phyloP scores from a whole-genome alignment of 352 stramenopile species.

The Globisporangium perplexum region DNA sequence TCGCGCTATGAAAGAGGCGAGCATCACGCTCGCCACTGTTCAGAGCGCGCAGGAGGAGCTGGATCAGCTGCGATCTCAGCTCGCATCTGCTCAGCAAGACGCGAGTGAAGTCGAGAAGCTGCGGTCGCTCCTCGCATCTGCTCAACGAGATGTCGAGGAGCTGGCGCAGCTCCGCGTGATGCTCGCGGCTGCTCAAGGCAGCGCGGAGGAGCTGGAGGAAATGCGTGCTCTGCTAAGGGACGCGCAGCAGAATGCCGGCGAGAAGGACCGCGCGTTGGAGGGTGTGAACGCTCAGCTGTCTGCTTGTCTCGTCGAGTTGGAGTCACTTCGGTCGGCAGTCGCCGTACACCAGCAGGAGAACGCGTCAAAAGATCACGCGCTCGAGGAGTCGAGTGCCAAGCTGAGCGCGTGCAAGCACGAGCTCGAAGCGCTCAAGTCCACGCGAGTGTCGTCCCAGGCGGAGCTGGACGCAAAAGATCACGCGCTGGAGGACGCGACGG shows the following conservation, averaged over 20 bases:
- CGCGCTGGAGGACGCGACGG: slow-evolving; percentile 1
- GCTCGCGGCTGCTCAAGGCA: background rate
- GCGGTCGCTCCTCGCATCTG: background rate
- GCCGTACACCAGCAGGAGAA: background rate
- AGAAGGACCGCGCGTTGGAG: slow-evolving; percentile 6
- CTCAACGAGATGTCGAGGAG: background rate
- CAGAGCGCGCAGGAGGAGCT: slow-evolving; percentile 2
- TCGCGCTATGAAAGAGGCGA: slow-evolving; percentile 8
- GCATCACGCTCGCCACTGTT: background rate
- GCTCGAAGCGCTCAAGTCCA: slow-evolving; percentile 18
- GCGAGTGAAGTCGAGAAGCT: background rate
- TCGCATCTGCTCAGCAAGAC: slow-evolving; percentile 7
- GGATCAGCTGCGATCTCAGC: background rate
- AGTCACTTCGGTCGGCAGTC: background rate
- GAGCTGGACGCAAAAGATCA: slow-evolving; percentile 1
- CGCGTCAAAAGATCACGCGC: background rate
- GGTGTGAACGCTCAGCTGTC: background rate
- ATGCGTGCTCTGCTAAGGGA: slow-evolving; percentile 4
- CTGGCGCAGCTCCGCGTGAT: background rate
- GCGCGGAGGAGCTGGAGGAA: slow-evolving; percentile 2
- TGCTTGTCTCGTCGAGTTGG: background rate
- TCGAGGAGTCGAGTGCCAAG: slow-evolving; percentile 18
- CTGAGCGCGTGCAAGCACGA: slow-evolving; percentile 12
- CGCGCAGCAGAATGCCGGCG: slow-evolving; percentile 1
- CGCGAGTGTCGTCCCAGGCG: background rate